phyloP scores from a whole-genome alignment of 306 rosid genomes.

The Prinsepia uniflora region DNA sequence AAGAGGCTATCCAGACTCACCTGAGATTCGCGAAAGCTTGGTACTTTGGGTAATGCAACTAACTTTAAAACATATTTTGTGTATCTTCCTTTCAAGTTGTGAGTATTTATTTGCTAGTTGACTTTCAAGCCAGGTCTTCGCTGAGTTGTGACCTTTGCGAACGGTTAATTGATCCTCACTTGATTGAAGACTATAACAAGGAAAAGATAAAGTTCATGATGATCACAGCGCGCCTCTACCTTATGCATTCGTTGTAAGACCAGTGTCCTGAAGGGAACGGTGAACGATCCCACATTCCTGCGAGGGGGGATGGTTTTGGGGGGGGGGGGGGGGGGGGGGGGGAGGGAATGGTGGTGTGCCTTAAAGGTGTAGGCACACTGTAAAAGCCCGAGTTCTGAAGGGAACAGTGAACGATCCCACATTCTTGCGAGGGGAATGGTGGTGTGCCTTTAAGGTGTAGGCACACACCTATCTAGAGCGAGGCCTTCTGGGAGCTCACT shows the following conservation, averaged over 20 bases:
- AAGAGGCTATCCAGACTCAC: slow-evolving; percentile 42
- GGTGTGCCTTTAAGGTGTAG: no score
- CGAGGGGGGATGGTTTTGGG: no score
- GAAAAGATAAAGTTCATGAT: slow-evolving; percentile 42
- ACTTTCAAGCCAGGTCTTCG: slow-evolving; percentile 44
- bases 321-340: no score
- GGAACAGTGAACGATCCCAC: no score
- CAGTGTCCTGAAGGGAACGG: no score
- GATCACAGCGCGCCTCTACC: slow-evolving; percentile 43
- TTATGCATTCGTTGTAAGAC: slow-evolving; percentile 42
- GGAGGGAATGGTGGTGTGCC: no score
- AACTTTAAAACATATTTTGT: background rate
- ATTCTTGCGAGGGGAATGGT: no score
- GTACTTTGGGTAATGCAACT: slow-evolving; percentile 37
- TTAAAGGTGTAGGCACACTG: no score
- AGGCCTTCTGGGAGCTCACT: no score
- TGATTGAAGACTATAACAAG: slow-evolving; percentile 35
- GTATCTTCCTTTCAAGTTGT: slow-evolving; percentile 1
- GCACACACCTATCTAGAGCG: no score
- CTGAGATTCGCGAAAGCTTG: slow-evolving; percentile 35
- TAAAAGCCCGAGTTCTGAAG: no score
- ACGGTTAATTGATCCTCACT: slow-evolving; percentile 38
- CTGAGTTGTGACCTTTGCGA: slow-evolving; percentile 31
- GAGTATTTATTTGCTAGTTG: background rate
- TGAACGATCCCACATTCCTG: no score